Evolutionary conservation across 2,329 filamentous ascomycete genomes (phyloP).

Genomic region (Phialemonium atrogriseum): DNA sequence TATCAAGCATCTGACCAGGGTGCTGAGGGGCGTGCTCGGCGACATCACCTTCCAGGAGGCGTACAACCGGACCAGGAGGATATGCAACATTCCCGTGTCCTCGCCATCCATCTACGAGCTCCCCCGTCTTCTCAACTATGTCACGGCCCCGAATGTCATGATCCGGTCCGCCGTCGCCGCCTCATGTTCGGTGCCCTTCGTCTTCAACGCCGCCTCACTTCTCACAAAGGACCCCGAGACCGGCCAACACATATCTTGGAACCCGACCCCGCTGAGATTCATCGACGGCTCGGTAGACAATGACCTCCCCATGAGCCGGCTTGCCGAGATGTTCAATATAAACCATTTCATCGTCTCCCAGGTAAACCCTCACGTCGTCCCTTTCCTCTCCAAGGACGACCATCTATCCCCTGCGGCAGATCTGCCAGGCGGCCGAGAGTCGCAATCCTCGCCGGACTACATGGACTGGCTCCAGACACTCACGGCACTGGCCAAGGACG

Average conservation of each 20-base stretch:
- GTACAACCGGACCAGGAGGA: constrained; percentile 86
- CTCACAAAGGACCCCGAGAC: constrained; percentile 80
- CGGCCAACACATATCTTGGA: constrained; percentile 72
- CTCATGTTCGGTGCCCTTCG: constrained; percentile 82
- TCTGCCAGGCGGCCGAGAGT: background rate
- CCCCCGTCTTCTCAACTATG: constrained; percentile 80
- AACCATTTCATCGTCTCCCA: constrained; percentile 98
- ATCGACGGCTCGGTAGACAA: constrained; percentile 95
- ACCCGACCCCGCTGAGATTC: constrained; percentile 75
- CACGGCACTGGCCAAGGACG: constrained; percentile 67
- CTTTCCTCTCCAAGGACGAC: constrained; percentile 73
- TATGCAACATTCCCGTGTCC: constrained; percentile 91
- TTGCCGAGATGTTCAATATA: constrained; percentile 95
- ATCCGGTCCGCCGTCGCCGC: constrained; percentile 97
- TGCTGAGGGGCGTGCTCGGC: constrained; percentile 74
- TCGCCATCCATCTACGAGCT: constrained; percentile 81
- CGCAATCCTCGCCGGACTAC: background rate
- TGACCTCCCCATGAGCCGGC: constrained; percentile 80
- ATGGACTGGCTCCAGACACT: constrained; percentile 54
- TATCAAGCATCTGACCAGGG: constrained; percentile 69
- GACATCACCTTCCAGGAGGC: constrained; percentile 94
- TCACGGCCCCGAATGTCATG: constrained; percentile 88
- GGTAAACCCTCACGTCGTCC: constrained; percentile 88
- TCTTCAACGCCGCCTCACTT: constrained; percentile 73
- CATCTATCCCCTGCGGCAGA: constrained; percentile 33